Evolutionary conservation across 2,329 filamentous ascomycete genomes (phyloP), one percentile per base, ranked within the genome.

Genomic region (Paracamarosporium sp.): DNA sequence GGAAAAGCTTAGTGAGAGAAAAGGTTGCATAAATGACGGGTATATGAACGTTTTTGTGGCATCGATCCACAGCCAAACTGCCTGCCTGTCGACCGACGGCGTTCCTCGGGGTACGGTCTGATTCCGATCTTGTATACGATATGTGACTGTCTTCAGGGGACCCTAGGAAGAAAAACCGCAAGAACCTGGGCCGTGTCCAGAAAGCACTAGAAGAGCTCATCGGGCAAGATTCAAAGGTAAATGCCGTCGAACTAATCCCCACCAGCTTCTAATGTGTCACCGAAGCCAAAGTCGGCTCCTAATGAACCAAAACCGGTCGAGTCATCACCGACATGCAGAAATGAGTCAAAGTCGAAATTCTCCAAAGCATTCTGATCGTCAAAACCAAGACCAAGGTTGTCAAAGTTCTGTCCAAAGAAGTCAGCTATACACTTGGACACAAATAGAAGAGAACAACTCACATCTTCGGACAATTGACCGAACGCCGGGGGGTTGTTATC

Each of bases 301-400:
- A 74, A 50, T 33, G 71, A 70, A 46, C 74, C 74, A 38, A 80
- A 74, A 9, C 65, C 72, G 35, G 63, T 67, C 24, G 68, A 78
- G 62, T 84, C 84, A 36, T 80, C 79, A 38, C 76, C 78, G 27
- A 83, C 85, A 66, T 88, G 86, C 51, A 89, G 78, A 78, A 89
- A 89, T 15, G 83, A 86, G 69, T 89, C 87, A 71, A 89, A 89
- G 73, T 89, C 86, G 71, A 89, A 89, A 83, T 83, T 77, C 79
- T 87, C 67, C 80, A 86, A 80, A 82, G 91, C 83, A 87, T 92
- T 81, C 84, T 60, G 50, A 83, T 67, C 56, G 79, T 84, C 81
- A 80, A 73, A 66, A 46, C 69, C 72, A 59, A 81, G 77, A 53
- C 77, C 75, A 54, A 80, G 69, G 43, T 71, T 76, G 54, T 76